phyloP scores from a whole-genome alignment of 495 filamentous ascomycete genomes.

The Aspergillus biplanus region DNA sequence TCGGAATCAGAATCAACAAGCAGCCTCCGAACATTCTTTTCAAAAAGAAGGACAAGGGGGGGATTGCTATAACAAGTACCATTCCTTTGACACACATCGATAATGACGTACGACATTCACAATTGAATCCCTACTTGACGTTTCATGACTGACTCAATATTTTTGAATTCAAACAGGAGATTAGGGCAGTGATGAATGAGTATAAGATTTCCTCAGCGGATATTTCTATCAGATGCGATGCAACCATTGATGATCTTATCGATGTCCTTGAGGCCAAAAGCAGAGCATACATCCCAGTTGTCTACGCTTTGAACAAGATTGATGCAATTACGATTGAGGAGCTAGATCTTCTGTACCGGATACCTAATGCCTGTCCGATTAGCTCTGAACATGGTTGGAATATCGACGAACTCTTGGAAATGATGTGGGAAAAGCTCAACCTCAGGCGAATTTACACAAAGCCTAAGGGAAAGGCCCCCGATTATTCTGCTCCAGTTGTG shows the following conservation, averaged over 20 bases:
- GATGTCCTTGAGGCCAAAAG: slow-evolving; percentile 95
- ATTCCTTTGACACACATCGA: slow-evolving; percentile 90
- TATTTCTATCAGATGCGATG: slow-evolving; percentile 97
- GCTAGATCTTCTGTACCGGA: slow-evolving; percentile 91
- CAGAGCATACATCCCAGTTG: slow-evolving; percentile 93
- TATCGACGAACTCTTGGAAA: slow-evolving; percentile 92
- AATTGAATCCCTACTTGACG: not conserved
- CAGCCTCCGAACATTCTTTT: slow-evolving; percentile 95
- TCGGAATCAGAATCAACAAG: slow-evolving; percentile 98
- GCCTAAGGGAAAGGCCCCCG: slow-evolving; percentile 92
- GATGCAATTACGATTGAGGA: slow-evolving; percentile 98
- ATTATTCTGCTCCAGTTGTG: slow-evolving; percentile 91
- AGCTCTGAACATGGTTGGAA: slow-evolving; percentile 99
- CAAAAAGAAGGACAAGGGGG: slow-evolving; percentile 99
- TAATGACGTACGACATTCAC: slow-evolving; percentile 61
- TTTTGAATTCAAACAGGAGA: slow-evolving; percentile 61
- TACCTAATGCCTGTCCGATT: slow-evolving; percentile 95
- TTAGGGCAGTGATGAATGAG: slow-evolving; percentile 95
- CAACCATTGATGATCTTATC: slow-evolving; percentile 88
- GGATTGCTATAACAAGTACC: slow-evolving; percentile 91
- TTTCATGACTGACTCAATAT: slow-evolving; percentile 25
- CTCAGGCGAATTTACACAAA: slow-evolving; percentile 95
- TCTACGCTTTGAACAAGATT: slow-evolving; percentile 99
- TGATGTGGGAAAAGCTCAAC: slow-evolving; percentile 97
- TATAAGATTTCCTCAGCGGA: slow-evolving; percentile 97